Conservation (phyloP, 1,284 basidiomycete genomes). For the Ceratobasidium sp. region DNA sequence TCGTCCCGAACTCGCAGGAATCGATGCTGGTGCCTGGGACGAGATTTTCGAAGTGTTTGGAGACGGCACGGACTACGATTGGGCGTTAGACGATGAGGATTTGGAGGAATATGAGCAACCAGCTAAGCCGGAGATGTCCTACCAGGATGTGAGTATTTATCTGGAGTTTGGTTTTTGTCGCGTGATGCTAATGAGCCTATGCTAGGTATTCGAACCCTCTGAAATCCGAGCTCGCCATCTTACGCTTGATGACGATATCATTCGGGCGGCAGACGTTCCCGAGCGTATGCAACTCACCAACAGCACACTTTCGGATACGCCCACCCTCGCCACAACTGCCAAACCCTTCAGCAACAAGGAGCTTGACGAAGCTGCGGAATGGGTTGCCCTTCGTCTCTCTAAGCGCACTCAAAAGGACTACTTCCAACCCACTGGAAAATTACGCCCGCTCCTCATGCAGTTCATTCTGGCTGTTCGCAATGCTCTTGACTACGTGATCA, state of each 20-base stretch:
- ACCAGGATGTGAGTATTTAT: conserved; percentile 81
- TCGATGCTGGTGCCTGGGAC: conserved; percentile 94
- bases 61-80: conserved; percentile 96
- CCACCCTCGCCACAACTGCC: conserved; percentile 74
- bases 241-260: conserved; percentile 95
- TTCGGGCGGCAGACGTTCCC: conserved; percentile 91
- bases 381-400: conserved; percentile 92
- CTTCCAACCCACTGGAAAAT: conserved; percentile 73
- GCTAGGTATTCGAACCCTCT: conserved; percentile 96
- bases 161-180: conserved; percentile 25
- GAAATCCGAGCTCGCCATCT: conserved; percentile 93
- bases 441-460: conserved; percentile 72
- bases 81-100: conserved; percentile 89
- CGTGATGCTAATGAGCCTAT: conserved; percentile 33
- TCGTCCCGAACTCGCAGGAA: conserved; percentile 84
- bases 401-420: conserved; percentile 80
- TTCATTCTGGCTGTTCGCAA: conserved; percentile 86
- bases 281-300: conserved; percentile 96
- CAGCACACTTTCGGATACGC: conserved; percentile 81
- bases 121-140: conserved; percentile 81
- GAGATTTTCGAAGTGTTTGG: conserved; percentile 98
- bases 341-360: conserved; percentile 72
- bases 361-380: conserved; percentile 85
- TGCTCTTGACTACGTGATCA: conserved; percentile 87
- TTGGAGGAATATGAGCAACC: conserved; percentile 68